phyloP scores from a whole-genome alignment of 2,329 filamentous ascomycete species.

The Cercospora brassicicola region DNA sequence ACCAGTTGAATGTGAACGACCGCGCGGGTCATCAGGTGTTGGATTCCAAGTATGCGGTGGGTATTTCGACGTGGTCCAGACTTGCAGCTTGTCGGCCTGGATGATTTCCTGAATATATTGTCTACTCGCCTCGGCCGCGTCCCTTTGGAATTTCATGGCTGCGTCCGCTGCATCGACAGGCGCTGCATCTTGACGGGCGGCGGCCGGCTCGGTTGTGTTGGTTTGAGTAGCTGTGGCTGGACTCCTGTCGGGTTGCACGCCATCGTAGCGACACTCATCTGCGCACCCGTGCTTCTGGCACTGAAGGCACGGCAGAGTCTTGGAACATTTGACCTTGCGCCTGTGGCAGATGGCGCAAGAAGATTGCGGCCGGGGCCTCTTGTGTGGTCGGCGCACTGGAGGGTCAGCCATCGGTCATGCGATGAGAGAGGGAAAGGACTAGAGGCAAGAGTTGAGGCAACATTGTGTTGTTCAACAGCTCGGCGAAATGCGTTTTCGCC shows the following conservation, averaged over 20 bases:
- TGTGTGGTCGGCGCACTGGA: conserved; percentile 16
- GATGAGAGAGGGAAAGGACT: background rate
- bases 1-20: conserved; percentile 13
- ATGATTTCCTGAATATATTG: background rate
- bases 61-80: conserved; percentile 1
- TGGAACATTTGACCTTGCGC: conserved; percentile 20
- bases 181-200: background rate
- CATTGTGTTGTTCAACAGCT: background rate
- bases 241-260: background rate
- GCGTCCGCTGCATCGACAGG: background rate
- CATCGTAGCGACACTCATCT: conserved; percentile 21
- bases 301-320: conserved; percentile 17
- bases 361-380: conserved; percentile 17
- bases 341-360: conserved; percentile 20
- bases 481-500: conserved; percentile 3
- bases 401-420: conserved; percentile 4
- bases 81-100: background rate
- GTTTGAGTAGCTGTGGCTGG: background rate
- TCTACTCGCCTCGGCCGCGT: background rate
- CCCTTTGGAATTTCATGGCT: background rate
- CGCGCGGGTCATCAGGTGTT: background rate
- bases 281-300: conserved; percentile 17
- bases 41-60: conserved; percentile 3
- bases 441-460: background rate
- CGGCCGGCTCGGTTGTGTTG: background rate